These are phyloP conservation scores for Exophiala dermatitidis DNA, from an alignment of 2,329 filamentous ascomycete species.

Conservation along the genomic window DNA sequence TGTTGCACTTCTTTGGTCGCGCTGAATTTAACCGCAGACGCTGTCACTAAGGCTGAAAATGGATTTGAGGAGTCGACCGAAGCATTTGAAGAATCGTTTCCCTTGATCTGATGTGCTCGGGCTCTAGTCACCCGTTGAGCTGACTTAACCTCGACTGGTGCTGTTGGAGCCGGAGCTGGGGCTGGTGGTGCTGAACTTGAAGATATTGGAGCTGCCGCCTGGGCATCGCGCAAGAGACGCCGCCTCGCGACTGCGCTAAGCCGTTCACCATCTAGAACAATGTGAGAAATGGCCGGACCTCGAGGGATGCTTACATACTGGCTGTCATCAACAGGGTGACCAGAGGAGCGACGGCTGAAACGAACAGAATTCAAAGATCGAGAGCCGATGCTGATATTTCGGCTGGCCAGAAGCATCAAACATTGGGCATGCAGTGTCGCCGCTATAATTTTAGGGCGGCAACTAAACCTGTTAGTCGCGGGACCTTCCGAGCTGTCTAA, in stretches of 20 bases:
- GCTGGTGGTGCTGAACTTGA: neutral
- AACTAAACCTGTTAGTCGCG: neutral
- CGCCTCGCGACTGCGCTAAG: slow-evolving; percentile 19
- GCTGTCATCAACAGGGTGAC: slow-evolving; percentile 11
- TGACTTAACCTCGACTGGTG: neutral
- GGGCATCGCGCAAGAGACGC: slow-evolving; percentile 15
- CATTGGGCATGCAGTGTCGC: neutral
- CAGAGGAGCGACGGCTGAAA: neutral
- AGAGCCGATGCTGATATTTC: neutral
- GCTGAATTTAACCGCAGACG: slow-evolving; percentile 20
- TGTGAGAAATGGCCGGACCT: neutral
- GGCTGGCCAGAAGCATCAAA: neutral
- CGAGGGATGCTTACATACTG: slow-evolving; percentile 9
- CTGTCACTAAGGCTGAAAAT: slow-evolving; percentile 20
- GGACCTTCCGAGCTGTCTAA: neutral
- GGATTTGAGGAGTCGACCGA: slow-evolving; percentile 10
- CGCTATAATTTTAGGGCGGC: neutral
- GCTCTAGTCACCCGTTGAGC: neutral
- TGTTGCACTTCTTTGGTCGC: slow-evolving; percentile 20
- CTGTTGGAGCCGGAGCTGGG: neutral
- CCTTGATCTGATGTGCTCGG: neutral
- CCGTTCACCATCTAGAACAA: slow-evolving; percentile 15
- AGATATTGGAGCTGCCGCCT: slow-evolving; percentile 5
- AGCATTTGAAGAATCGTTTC: neutral
- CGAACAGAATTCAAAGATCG: neutral